Base-by-base conservation (phyloP, 306 rosid species). In the Malus fusca region DNA sequence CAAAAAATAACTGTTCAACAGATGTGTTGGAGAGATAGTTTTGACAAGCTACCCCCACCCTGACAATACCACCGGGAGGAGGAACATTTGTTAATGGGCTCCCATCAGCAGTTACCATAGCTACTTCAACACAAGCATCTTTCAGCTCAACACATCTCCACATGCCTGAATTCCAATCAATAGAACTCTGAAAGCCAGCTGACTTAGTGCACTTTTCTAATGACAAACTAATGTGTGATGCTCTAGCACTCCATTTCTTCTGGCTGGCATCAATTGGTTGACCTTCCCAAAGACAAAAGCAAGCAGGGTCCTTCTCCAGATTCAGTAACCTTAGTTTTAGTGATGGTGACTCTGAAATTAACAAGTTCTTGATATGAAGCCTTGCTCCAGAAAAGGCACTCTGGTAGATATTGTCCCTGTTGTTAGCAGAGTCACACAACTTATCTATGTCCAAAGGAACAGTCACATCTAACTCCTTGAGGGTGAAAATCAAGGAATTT, bases 91-190 rank as follows among this genome's bases (percentile, higher is more conserved):
- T 86, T 78, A 94, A 85, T 14, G 96, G 90, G 75, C 86, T 88
- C 61, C 98, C 97, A 86, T 93, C 98, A 78, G 89, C 96, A 75
- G 98, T 94, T 81, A 82, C 93, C 98, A 94, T 90, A 72, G 93
- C 94, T 81, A 91, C 96, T 82, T 94, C 98, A 79, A 91, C 67
- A 74, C 92, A 82, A 81, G 84, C 87, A 74, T 90, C 96, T 83
- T 82, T 82, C 79, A 94, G 85, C 81, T 94, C 98, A 74, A 91
- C 96, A 85, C 97, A 91, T 88, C 89, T 91, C 96, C 89, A 94
- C 86, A 80, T 84, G 82, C 88, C 94, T 79, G 83, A 78, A 72
- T 77, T 76, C 78, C 78, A 58, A 58, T 82, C 93, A 72, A 82
- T 87, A 77, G 90, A 88, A 79, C 68, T 87, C 75, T 87, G 86